These are phyloP conservation scores for Borovskyia barvae DNA, from an alignment of 208 protist species.

Conservation along the genomic window DNA sequence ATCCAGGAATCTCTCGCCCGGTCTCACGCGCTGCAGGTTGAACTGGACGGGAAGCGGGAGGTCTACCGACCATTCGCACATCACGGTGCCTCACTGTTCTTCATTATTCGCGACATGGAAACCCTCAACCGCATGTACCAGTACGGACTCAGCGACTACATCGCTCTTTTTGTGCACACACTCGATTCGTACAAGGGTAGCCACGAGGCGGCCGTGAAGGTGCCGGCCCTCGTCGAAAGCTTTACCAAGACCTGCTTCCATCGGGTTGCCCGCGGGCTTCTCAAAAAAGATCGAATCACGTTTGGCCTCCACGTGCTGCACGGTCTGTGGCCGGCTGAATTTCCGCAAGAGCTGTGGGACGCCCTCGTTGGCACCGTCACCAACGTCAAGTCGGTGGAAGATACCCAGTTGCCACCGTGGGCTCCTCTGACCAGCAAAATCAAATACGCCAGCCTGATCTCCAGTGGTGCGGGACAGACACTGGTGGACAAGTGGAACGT, in stretches of 20 bases:
- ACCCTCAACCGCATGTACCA: slow-evolving; percentile 97
- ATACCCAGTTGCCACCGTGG: slow-evolving; percentile 48
- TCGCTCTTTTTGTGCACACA: slow-evolving; percentile 75
- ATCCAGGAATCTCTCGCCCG: slow-evolving; percentile 88
- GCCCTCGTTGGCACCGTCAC: slow-evolving; percentile 74
- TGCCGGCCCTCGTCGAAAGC: slow-evolving; percentile 42
- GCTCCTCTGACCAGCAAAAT: slow-evolving; percentile 49
- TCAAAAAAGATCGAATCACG: slow-evolving; percentile 90
- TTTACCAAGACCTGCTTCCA: slow-evolving; percentile 76
- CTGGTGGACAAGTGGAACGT: slow-evolving; percentile 64
- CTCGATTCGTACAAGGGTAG: slow-evolving; percentile 48
- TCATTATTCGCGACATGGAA: slow-evolving; percentile 90
- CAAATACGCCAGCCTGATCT: slow-evolving; percentile 51
- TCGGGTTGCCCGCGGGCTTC: slow-evolving; percentile 70
- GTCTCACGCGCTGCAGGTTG: slow-evolving; percentile 82
- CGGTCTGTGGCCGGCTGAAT: slow-evolving; percentile 75
- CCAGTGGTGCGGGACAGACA: slow-evolving; percentile 28
- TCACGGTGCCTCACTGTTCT: slow-evolving; percentile 90
- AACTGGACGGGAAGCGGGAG: slow-evolving; percentile 94
- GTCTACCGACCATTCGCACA: slow-evolving; percentile 93
- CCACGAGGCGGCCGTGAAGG: slow-evolving; percentile 37
- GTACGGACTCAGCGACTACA: slow-evolving; percentile 92
- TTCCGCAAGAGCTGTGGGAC: slow-evolving; percentile 83
- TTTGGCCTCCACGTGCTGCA: slow-evolving; percentile 95
- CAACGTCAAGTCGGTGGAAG: slow-evolving; percentile 24